Evolutionary conservation across 2,329 filamentous ascomycete species (phyloP).

Genomic region (Epicoccum sorghinum): DNA sequence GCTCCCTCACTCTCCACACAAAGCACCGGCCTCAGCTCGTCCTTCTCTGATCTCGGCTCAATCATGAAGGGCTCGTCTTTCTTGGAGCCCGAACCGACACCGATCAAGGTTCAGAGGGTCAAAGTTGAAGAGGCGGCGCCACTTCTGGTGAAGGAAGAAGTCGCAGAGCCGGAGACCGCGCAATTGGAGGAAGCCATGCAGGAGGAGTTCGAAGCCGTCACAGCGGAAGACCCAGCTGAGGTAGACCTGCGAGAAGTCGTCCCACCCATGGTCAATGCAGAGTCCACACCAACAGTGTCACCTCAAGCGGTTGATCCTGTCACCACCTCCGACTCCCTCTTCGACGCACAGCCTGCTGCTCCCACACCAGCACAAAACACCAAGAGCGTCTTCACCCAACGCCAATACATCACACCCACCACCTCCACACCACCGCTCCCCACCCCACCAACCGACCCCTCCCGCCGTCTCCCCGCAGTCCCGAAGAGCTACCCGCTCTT

Average conservation of each 20-base stretch:
- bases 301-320: constrained; percentile 1
- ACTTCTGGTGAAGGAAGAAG: constrained; percentile 5
- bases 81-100: constrained; percentile 9
- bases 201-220: constrained; percentile 4
- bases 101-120: constrained; percentile 1
- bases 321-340: constrained; percentile 26
- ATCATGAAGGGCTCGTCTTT: constrained; percentile 37
- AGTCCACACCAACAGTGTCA: background rate
- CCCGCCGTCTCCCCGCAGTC: constrained; percentile 42
- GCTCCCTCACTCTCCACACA: background rate
- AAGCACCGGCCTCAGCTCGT: constrained; percentile 1
- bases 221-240: constrained; percentile 4
- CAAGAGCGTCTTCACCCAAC: constrained; percentile 27
- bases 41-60: constrained; percentile 23
- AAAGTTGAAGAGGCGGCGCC: constrained; percentile 4
- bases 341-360: constrained; percentile 26
- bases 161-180: background rate
- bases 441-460: constrained; percentile 17
- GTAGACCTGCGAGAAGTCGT: constrained; percentile 1
- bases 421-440: constrained; percentile 52
- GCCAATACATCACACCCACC: constrained; percentile 52
- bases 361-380: constrained; percentile 14
- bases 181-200: constrained; percentile 11
- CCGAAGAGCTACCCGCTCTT: constrained; percentile 72
- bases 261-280: background rate